Base-by-base conservation (phyloP, 2,329 filamentous ascomycete species). In the Fusarium longipes region DNA sequence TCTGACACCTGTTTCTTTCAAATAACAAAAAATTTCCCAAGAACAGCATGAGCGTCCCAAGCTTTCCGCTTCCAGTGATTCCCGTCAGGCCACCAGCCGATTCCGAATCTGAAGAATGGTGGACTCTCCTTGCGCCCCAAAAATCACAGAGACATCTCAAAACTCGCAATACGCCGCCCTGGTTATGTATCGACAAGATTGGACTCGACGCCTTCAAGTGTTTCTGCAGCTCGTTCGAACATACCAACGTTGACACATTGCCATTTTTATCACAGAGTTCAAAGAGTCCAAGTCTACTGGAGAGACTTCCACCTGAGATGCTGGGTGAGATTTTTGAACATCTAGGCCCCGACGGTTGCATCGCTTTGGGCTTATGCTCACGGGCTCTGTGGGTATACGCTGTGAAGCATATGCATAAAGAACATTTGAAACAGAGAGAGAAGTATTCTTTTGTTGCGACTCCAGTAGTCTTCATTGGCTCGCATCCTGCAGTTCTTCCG, bases 151-250 rank as follows among this genome's bases (percentile, higher is more conserved):
- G n/a, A n/a, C n/a, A n/a, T n/a, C 51, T 1, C 25, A 43, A 7
- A 57, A 48, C 18, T 10, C 22, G 29, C 47, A 49, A 20, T 3
- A 18, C n/a, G 2, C 61, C 57, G 4, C 18, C 27, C 1, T 8
- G 14, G 18, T 65, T 65, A 9, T 65, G 60, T 15, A 40, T 42
- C 1, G 20, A 40, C n/a, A n/a, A 4, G 20, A 48, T 14, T 30
- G 47, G 8, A 53, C 63, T 67, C 2, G 42, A 56, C 4, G 63
- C 65, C 2, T 63, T 67, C n/a, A 58, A 56, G 11, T 10, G 43
- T 0, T 15, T 63, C 8, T 59, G 49, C 8, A 63, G 63, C 29
- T 52, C 57, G 0, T 15, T 33, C 6, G 49, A 35, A 2, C 20
- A 5, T 2, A 12, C 38, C 6, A 5, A 25, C 1, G 35, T 36